Conservation (phyloP, 1,284 basidiomycete genomes). For the Singerocomus inundabilis region DNA sequence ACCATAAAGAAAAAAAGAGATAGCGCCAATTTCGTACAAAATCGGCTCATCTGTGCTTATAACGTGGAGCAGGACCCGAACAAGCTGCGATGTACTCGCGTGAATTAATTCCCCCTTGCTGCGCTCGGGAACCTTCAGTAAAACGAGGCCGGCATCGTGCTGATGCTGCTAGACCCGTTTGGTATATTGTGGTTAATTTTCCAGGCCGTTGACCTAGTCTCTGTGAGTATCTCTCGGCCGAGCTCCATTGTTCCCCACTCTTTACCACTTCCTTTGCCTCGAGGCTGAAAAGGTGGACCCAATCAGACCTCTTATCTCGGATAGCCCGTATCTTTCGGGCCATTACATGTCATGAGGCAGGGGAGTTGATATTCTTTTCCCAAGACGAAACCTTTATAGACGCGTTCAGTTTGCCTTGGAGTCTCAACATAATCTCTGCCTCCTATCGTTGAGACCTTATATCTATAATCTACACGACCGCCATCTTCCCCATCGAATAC, state of each 20-base stretch:
- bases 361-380: conserved; percentile 19
- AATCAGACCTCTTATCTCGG: conserved; percentile 18
- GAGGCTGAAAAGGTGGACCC: conserved; percentile 23
- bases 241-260: not conserved
- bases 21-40: too few relatives aligned
- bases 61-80: conserved; percentile 10
- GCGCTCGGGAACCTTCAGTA: conserved; percentile 1
- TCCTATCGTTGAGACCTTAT: not conserved
- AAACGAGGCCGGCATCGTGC: conserved; percentile 32
- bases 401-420: conserved; percentile 1
- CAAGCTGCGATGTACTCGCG: conserved; percentile 9
- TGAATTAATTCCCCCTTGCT: conserved; percentile 1
- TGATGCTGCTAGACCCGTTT: conserved; percentile 13
- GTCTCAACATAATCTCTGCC: not conserved
- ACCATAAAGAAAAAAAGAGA: conserved; percentile 1
- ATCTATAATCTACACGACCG: not conserved
- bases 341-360: conserved; percentile 15
- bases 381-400: conserved; percentile 26
- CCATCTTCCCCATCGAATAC: not conserved
- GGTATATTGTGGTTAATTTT: conserved; percentile 3
- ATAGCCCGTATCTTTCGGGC: conserved; percentile 7
- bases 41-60: conserved; percentile 13
- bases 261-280: conserved; percentile 18
- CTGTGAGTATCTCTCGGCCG: conserved; percentile 6
- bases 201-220: conserved; percentile 2